Evolutionary conservation across 75 land plant species (phyloP).

Genomic region (Picea sitchensis): DNA sequence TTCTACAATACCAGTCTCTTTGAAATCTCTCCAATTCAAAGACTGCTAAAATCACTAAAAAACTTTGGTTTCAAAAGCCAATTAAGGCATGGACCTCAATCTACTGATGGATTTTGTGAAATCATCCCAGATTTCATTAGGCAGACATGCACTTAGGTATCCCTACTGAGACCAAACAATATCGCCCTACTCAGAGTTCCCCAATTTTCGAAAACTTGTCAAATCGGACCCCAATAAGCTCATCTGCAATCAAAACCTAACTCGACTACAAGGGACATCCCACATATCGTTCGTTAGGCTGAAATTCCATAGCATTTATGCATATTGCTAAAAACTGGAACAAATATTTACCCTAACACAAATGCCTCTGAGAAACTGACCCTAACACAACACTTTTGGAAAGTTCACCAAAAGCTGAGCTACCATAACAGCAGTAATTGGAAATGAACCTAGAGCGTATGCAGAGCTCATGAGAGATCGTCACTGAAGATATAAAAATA

Average conservation of each 20-base stretch:
- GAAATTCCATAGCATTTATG: background rate
- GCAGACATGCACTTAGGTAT: background rate
- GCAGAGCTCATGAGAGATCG: background rate
- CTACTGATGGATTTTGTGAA: background rate
- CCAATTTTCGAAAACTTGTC: background rate
- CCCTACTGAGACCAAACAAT: background rate
- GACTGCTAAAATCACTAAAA: background rate
- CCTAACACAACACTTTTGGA: background rate
- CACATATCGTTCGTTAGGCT: background rate
- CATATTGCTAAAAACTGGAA: background rate
- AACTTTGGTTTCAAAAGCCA: background rate
- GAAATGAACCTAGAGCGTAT: background rate
- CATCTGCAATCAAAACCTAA: background rate
- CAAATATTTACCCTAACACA: background rate
- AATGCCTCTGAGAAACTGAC: background rate
- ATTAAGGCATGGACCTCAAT: background rate
- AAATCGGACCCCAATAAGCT: slow-evolving; percentile 1
- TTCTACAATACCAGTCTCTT: background rate
- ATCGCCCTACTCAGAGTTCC: background rate
- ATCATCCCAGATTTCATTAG: background rate
- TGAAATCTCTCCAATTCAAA: background rate
- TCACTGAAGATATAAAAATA: too few relatives aligned
- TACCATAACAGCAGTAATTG: too few relatives aligned
- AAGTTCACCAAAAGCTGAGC: background rate
- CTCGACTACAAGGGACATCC: background rate